A percentile compares a stretch with the other conserved stretches of the same genome.
Conservation (phyloP, 257 asterid genomes). For the Jaltomata sinuosa region DNA sequence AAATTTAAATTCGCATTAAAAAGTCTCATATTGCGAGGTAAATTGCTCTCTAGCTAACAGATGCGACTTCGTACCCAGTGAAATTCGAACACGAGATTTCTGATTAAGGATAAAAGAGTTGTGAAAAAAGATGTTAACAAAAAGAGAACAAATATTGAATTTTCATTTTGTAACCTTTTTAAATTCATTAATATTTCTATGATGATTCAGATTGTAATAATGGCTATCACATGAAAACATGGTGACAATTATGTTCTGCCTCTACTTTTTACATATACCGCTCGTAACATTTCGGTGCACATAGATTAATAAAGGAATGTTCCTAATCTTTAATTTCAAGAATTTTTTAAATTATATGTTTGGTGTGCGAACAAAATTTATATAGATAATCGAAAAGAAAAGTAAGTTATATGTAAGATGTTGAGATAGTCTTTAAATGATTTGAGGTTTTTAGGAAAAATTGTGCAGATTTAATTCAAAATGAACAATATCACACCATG, state of each 20-base stretch:
- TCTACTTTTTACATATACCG: conserved; percentile 11
- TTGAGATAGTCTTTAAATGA: no score
- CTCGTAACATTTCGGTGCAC: conserved; percentile 1
- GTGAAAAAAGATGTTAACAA: conserved; percentile 12
- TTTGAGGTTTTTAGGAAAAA: no score
- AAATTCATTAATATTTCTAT: conserved; percentile 7
- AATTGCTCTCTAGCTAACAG: no score
- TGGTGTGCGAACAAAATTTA: no score
- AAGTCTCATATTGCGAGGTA: no score
- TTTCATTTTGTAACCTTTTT: not conserved
- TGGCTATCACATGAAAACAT: conserved; percentile 33
- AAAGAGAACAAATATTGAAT: conserved; percentile 3
- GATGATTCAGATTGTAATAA: conserved; percentile 13
- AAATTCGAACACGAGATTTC: no score
- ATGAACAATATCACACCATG: not conserved
- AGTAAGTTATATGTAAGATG: no score
- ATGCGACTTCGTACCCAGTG: no score
- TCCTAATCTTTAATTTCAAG: not conserved
- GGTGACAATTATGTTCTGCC: conserved; percentile 26
- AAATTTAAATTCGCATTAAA: no score
- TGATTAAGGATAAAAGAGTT: no score
- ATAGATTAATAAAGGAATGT: not conserved
- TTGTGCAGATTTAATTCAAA: accelerated
- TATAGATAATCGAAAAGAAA: not conserved
- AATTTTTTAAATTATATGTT: not conserved